Evolutionary conservation across 257 asterid species (phyloP).

Genomic region (Jacaranda copaia): DNA sequence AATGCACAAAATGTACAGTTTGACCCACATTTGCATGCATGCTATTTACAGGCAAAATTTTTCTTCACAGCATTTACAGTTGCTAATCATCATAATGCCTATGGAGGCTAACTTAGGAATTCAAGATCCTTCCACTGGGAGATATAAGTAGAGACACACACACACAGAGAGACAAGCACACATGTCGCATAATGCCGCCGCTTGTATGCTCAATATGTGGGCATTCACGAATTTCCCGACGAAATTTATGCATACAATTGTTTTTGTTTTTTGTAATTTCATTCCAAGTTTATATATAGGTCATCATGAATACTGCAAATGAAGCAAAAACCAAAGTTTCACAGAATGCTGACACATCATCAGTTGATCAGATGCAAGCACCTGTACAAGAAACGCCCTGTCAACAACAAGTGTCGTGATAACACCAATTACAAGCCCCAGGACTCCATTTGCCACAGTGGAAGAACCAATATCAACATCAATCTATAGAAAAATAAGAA

Average conservation of each 20-base stretch:
- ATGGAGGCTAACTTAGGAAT: not conserved
- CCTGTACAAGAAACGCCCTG: slow-evolving; percentile 98
- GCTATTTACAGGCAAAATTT: not conserved
- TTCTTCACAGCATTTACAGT: not conserved
- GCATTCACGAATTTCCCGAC: too few species aligned
- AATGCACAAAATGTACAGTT: too few species aligned
- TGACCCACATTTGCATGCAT: too few species aligned
- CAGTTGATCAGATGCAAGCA: slow-evolving; percentile 29
- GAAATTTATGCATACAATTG: too few species aligned
- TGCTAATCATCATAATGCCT: not conserved
- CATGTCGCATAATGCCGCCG: too few species aligned
- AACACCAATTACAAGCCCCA: slow-evolving; percentile 95
- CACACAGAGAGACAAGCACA: too few species aligned
- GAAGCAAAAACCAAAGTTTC: too few species aligned
- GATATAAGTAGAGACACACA: too few species aligned
- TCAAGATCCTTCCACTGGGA: not conserved
- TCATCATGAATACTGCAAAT: too few species aligned
- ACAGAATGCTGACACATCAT: not conserved
- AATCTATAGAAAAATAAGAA: slow-evolving; percentile 27
- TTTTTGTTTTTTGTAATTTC: too few species aligned
- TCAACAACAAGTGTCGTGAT: slow-evolving; percentile 92
- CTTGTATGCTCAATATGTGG: too few species aligned
- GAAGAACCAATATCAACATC: slow-evolving; percentile 88
- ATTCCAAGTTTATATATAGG: too few species aligned
- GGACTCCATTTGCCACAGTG: slow-evolving; percentile 92